A percentile compares a stretch with the other conserved stretches of the same genome.
Evolutionary conservation across 1,139 yeast genomes (phyloP).

Genomic region (Blastobotrys serpentis): DNA sequence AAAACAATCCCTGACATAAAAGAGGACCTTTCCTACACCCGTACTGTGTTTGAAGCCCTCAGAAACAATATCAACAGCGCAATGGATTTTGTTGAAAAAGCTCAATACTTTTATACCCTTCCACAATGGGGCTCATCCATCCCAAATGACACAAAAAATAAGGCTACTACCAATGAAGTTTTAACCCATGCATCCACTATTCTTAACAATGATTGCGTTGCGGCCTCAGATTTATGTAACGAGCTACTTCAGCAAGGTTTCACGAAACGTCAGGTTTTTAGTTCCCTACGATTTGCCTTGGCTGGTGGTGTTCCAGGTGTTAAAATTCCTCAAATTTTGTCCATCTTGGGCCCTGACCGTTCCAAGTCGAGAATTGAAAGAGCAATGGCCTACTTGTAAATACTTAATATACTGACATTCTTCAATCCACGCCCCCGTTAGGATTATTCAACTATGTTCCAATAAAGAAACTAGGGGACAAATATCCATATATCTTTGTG

Average conservation of each 20-base stretch:
- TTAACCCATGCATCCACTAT: conserved; percentile 8
- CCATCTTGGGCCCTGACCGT: conserved; percentile 11
- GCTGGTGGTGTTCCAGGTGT: conserved; percentile 69
- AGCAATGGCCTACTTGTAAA: neutral
- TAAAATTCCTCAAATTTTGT: conserved; percentile 16
- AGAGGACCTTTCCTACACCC: conserved; percentile 27
- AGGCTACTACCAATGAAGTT: neutral
- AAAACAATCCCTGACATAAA: neutral
- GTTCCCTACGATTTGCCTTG: conserved; percentile 65
- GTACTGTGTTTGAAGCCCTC: conserved; percentile 21
- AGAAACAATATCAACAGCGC: conserved; percentile 25
- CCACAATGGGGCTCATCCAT: conserved; percentile 24
- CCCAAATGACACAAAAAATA: neutral
- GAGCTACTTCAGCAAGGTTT: conserved; percentile 11
- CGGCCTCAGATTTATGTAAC: conserved; percentile 4
- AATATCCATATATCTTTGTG: too few relatives aligned
- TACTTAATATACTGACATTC: neutral
- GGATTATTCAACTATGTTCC: too few relatives aligned
- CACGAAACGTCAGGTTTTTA: conserved; percentile 48
- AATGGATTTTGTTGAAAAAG: conserved; percentile 23
- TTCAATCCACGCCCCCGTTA: too few relatives aligned
- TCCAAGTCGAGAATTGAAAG: conserved; percentile 6
- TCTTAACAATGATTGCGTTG: conserved; percentile 1
- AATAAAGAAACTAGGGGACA: too few relatives aligned
- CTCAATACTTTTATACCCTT: conserved; percentile 24